Evolutionary conservation across 2,329 filamentous ascomycete species (phyloP), one percentile per base, ranked within the genome.

Genomic region (Diaporthe humulicola): DNA sequence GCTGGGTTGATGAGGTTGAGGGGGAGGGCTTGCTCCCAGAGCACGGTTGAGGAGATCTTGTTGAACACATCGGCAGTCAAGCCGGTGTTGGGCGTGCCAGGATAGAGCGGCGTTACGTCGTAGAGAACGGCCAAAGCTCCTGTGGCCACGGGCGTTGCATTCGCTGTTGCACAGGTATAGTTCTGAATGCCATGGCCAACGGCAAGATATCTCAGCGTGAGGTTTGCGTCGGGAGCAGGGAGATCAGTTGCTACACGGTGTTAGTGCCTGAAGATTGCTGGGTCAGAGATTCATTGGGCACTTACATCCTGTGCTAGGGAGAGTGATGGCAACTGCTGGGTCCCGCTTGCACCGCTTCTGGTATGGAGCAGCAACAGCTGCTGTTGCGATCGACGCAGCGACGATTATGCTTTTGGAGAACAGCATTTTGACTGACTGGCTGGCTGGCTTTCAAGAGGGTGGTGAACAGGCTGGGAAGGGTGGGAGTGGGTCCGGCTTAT

Each of bases 141-240:
- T 28, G 83, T 81, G n/a, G 86, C 82, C 8, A 79, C 78, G 40
- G 86, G 84, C 0, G 79, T 77, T 3, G 81, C 81, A 14, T 83
- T 81, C 22, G 79, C 75, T n/a, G 79, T 73, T 40, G 79, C 81
- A 83, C 92, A 93, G 50, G 90, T 92, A 86, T 93, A 93, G 87
- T 93, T 93, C 80, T 93, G 92, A 79, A 92, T 89, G 74, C 92
- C 92, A 78, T 92, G 88, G 78, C 91, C 92, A 56, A 93, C 83
- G 73, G 87, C 87, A 76, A 93, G 88, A 84, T 88, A 84, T 80
- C 89, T 87, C 50, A 91, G 83, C 7, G 81, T 80, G 57, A 85
- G 78, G 76, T 80, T 80, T 14, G 82, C 76, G 3, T 86, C 77
- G 1, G 86, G 86, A 5, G 81, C 75, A n/a, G 85, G 81, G 38